phyloP scores from a whole-genome alignment of 2,329 filamentous ascomycete species.

The Exophiala xenobiotica region DNA sequence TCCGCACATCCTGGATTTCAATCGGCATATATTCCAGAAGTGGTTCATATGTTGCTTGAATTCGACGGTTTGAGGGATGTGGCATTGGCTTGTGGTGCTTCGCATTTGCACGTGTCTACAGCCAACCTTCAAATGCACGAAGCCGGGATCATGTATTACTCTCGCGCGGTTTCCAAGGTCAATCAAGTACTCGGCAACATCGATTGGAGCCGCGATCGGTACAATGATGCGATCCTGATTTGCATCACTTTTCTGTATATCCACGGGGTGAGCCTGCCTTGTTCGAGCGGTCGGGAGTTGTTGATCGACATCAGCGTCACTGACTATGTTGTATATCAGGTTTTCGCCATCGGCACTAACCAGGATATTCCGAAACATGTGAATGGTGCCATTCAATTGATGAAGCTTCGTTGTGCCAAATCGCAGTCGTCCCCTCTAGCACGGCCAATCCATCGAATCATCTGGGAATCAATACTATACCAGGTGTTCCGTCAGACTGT shows the following conservation, averaged over 20 bases:
- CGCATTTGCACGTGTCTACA: conserved; percentile 9
- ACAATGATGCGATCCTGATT: conserved; percentile 14
- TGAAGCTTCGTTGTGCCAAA: conserved; percentile 17
- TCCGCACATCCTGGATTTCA: conserved; percentile 18
- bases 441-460: conserved; percentile 21
- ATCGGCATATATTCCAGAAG: conserved; percentile 14
- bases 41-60: conserved; percentile 14
- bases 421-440: conserved; percentile 13
- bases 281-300: neutral
- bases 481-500: conserved; percentile 21
- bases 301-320: too few relatives aligned
- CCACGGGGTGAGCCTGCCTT: conserved; percentile 19
- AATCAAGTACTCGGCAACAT: conserved; percentile 14
- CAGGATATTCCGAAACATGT: conserved; percentile 19
- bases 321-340: conserved; percentile 1
- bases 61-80: conserved; percentile 20
- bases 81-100: conserved; percentile 20
- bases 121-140: conserved; percentile 16
- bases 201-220: conserved; percentile 18
- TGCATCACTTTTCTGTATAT: conserved; percentile 18
- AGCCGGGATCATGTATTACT: conserved; percentile 16
- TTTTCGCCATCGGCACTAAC: conserved; percentile 13
- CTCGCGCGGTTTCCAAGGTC: conserved; percentile 14
- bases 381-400: conserved; percentile 19
- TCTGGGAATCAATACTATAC: conserved; percentile 23